Conservation (phyloP, 2,329 filamentous ascomycete species). For the Fusarium sp. region DNA sequence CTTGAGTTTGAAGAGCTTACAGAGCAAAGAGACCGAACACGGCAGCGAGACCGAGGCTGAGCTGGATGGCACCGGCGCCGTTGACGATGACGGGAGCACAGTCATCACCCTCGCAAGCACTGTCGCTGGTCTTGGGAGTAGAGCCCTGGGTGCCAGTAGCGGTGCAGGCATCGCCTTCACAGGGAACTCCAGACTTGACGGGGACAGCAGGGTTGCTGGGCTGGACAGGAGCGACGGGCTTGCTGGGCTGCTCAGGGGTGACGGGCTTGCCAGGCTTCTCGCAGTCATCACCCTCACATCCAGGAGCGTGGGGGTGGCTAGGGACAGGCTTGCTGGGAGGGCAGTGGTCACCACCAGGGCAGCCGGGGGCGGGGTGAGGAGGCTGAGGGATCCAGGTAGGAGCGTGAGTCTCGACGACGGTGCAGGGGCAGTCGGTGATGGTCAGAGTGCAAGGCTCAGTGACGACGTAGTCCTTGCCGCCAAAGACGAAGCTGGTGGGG, state of each 20-base stretch:
- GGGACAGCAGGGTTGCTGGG: no score
- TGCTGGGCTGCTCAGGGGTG: background rate
- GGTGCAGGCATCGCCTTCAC: background rate
- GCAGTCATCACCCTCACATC: background rate
- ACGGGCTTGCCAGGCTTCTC: conserved; percentile 6
- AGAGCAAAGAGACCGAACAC: conserved; percentile 46
- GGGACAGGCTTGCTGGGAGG: conserved; percentile 2
- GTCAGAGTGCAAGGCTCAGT: conserved; percentile 66
- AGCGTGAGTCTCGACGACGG: conserved; percentile 49
- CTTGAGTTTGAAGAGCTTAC: conserved; percentile 38
- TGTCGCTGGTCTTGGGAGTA: background rate
- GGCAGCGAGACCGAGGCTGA: conserved; percentile 48
- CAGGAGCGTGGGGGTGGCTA: conserved; percentile 1
- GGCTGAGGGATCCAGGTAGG: conserved; percentile 30
- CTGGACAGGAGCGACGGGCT: background rate
- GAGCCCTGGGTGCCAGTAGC: background rate
- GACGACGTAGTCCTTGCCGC: conserved; percentile 64
- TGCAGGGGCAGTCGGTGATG: conserved; percentile 67
- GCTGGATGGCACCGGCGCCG: conserved; percentile 40
- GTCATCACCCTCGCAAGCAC: conserved; percentile 7
- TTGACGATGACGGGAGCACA: conserved; percentile 43
- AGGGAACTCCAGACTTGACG: background rate
- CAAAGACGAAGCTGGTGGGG: conserved; percentile 64
- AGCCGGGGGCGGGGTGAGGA: background rate
- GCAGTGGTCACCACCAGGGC: background rate